These are phyloP conservation scores for Nitzschia sp. DNA, from an alignment of 108 stramenopile species.

Conservation along the genomic window DNA sequence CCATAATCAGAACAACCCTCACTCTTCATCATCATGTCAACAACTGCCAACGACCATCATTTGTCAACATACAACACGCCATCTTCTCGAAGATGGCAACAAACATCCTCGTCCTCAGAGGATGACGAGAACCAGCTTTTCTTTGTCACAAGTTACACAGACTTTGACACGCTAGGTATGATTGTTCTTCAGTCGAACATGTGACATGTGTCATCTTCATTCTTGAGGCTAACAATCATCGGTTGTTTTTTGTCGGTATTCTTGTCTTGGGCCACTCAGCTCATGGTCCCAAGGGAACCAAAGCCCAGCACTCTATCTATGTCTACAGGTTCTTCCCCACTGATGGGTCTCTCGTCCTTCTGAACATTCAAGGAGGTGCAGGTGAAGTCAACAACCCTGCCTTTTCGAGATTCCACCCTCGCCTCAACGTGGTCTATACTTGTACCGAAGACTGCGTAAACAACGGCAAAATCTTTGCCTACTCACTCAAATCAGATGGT, in stretches of 20 bases:
- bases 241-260: slow-evolving; percentile 1
- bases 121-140: slow-evolving; percentile 59
- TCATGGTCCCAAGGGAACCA: slow-evolving; percentile 87
- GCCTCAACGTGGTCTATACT: slow-evolving; percentile 88
- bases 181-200: neutral
- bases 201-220: neutral
- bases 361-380: slow-evolving; percentile 75
- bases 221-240: neutral
- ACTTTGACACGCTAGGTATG: slow-evolving; percentile 77
- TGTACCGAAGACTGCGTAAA: slow-evolving; percentile 93
- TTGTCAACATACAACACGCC: neutral
- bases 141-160: slow-evolving; percentile 68
- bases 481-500: slow-evolving; percentile 66
- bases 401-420: slow-evolving; percentile 89
- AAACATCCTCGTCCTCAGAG: neutral
- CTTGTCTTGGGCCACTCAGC: slow-evolving; percentile 37
- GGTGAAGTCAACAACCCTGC: slow-evolving; percentile 87
- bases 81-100: neutral
- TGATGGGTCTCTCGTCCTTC: slow-evolving; percentile 80
- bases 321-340: slow-evolving; percentile 79
- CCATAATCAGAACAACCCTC: too few relatives aligned
- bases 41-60: too few relatives aligned
- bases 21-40: too few relatives aligned
- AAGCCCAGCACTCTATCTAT: slow-evolving; percentile 70
- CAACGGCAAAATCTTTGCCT: slow-evolving; percentile 85